Evolutionary conservation across 2,329 filamentous ascomycete species (phyloP), one percentile per base, ranked within the genome.

Genomic region (Bipolaris zeicola): DNA sequence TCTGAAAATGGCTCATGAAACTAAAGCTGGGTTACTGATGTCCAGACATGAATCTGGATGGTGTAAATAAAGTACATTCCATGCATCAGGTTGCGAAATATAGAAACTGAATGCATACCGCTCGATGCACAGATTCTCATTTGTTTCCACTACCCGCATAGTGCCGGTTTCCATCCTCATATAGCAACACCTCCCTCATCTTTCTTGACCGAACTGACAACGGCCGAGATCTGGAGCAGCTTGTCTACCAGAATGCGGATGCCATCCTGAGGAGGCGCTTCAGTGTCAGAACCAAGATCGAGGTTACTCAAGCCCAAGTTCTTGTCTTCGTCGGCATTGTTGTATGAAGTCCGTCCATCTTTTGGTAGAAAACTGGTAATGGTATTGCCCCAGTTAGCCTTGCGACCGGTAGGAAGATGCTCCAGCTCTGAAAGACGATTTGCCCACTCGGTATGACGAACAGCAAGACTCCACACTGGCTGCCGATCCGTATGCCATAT

Each of bases 371-470:
- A 75, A 0, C 57, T 66, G 5, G 57, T 20, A 7, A 73, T 33
- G 0, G 48, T 61, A 16, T 73, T 42, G 3, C 57, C 61, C 65
- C 68, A 74, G 4, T 50, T 34, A n/a, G 62, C 71, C 14, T 53
- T 51, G 6, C 55, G 44, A 16, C 72, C 72, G 7, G 58, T 46
- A 6, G 61, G 56, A 1, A 75, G 65, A 8, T 52, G 38, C 42
- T 74, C 72, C 4, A 74, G 57, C 24, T 67, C 57, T 8, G 60
- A 58, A 7, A 75, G 65, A 46, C 69, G 68, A 2, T 55, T 63
- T 3, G 54, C 58, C 72, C 72, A 75, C 14, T 73, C 67, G 2
- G 34, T 53, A 38, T 74, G 72, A 37, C 70, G 70, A 14, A 75
- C 57, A 28, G 56, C 54, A 16, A 74, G 55, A 14, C 71, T 70